Evolutionary conservation across 2,329 filamentous ascomycete genomes (phyloP).

Genomic region (Apiospora phragmitis): DNA sequence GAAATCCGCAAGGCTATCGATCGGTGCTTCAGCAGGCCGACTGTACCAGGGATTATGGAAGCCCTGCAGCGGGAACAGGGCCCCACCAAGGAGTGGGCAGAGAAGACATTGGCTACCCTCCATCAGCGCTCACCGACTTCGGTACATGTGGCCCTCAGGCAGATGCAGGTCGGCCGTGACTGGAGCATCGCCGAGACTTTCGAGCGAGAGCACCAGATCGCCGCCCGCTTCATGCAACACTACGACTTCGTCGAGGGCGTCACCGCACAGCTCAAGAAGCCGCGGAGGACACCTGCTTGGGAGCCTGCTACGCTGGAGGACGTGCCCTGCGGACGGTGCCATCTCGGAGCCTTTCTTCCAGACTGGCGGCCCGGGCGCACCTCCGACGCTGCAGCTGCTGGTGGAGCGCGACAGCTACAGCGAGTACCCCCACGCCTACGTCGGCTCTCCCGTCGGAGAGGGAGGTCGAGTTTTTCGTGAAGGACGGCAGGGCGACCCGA

Average conservation of each 20-base stretch:
- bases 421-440: slow-evolving; percentile 70
- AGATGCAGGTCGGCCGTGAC: slow-evolving; percentile 72
- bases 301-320: slow-evolving; percentile 71
- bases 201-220: slow-evolving; percentile 81
- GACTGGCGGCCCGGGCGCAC: slow-evolving; percentile 39
- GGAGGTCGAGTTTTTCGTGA: slow-evolving; percentile 52
- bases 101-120: slow-evolving; percentile 74
- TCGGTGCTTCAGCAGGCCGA: slow-evolving; percentile 71
- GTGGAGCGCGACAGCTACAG: slow-evolving; percentile 60
- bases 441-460: slow-evolving; percentile 75
- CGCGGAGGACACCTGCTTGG: slow-evolving; percentile 66
- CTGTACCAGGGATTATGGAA: slow-evolving; percentile 67
- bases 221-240: slow-evolving; percentile 84
- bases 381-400: slow-evolving; percentile 59
- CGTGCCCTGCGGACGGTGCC: slow-evolving; percentile 52
- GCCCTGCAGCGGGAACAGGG: slow-evolving; percentile 61
- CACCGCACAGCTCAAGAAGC: slow-evolving; percentile 68
- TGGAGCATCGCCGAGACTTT: slow-evolving; percentile 90
- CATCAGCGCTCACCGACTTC: slow-evolving; percentile 80
- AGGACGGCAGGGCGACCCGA: slow-evolving; percentile 39
- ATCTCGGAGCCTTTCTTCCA: slow-evolving; percentile 71
- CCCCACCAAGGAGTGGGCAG: slow-evolving; percentile 70
- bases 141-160: slow-evolving; percentile 79
- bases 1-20: slow-evolving; percentile 79
- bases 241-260: slow-evolving; percentile 93